Conservation (phyloP, 495 filamentous ascomycete species). For the Choiromyces venosus region DNA sequence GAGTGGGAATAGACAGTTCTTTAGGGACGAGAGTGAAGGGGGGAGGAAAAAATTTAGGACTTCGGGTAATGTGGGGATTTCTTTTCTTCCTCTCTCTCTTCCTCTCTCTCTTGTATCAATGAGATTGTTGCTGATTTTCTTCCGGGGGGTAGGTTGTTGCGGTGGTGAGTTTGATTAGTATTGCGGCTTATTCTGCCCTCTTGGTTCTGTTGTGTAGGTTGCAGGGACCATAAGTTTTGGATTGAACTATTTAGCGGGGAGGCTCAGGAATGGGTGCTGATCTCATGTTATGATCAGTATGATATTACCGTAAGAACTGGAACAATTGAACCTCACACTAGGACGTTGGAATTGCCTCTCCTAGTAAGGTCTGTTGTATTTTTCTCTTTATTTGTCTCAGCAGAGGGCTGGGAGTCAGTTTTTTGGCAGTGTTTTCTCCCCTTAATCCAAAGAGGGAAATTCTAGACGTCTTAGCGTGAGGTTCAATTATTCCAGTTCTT, state of each 20-base stretch:
- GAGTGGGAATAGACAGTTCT: conserved; percentile 90
- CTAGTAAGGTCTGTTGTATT: too few species aligned
- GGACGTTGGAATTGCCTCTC: too few species aligned
- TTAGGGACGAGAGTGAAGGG: conserved; percentile 59
- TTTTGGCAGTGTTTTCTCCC: too few species aligned
- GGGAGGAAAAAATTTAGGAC: conserved; percentile 77
- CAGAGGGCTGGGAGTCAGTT: too few species aligned
- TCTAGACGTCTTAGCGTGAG: too few species aligned
- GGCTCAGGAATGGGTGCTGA: background rate
- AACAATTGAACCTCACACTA: too few species aligned
- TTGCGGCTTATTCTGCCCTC: conserved; percentile 74
- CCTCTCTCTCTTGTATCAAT: background rate
- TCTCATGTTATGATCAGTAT: too few species aligned
- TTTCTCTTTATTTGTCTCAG: too few species aligned
- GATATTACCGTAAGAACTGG: too few species aligned
- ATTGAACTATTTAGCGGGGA: background rate
- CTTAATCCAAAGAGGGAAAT: too few species aligned
- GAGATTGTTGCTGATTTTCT: conserved; percentile 59
- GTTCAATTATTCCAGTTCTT: too few species aligned
- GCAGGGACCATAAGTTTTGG: background rate
- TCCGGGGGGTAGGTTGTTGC: conserved; percentile 76
- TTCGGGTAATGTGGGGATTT: conserved; percentile 59
- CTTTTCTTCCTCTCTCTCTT: background rate
- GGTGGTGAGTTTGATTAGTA: conserved; percentile 72
- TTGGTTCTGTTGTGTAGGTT: conserved; percentile 63